Evolutionary conservation across 2,329 filamentous ascomycete species (phyloP), one percentile per base, ranked within the genome.

Genomic region (Hypoxylon sp.): DNA sequence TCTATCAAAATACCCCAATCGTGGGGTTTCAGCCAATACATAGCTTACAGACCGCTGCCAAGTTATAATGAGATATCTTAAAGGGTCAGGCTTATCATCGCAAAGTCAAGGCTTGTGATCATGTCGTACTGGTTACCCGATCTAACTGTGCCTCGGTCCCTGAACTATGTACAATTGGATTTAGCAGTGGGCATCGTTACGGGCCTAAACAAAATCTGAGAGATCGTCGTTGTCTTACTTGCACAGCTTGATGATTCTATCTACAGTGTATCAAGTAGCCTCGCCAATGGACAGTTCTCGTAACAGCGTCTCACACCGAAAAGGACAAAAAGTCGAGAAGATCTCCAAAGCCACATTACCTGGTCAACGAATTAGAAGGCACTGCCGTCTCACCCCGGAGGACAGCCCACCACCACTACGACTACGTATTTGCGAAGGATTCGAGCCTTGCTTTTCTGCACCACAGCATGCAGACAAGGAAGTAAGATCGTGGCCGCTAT

Each of bases 361-460:
- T 48, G 46, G n/a, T 54, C 47, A 35, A 63, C 69, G 51, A 70
- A 65, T 70, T 22, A 64, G 44, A 52, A 61, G 42, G 50, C 48
- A 50, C 22, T 29, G 33, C 47, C 54, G 59, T 67, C 63, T 67
- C 57, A 67, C 63, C 50, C 57, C 54, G 33, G 60, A 67, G 42
- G 47, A 50, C 59, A 59, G 31, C 53, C 64, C 63, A 69, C 69
- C 61, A 62, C 54, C 58, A 61, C 42, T 63, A 48, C 58, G 17
- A 70, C 69, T 35, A 52, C 57, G 50, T 54, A 57, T 54, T 59
- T 42, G 10, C 44, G 67, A 71, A 67, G 69, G 69, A 71, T 71
- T 50, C 51, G 44, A 59, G 67, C 64, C 61, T 70, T 66, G 65
- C 55, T 29, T 35, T 59, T 55, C 60, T 71, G 55, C 50, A 66